Evolutionary conservation across 2,329 filamentous ascomycete species (phyloP).

Genomic region (Parastagonospora avenae): DNA sequence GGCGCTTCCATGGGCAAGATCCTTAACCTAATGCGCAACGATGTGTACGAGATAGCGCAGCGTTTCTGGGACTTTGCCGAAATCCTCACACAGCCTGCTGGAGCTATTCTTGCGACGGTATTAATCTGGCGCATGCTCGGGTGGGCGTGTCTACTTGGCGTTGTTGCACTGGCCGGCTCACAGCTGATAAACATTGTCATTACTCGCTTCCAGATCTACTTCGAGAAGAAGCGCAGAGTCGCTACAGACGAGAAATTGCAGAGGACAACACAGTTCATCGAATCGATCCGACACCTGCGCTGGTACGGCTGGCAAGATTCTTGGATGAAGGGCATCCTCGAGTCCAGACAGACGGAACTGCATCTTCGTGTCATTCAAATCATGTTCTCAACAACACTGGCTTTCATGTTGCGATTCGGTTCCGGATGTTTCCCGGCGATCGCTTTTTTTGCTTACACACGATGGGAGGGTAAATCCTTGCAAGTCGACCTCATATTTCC

Average conservation of each 20-base stretch:
- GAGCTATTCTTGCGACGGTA: constrained; percentile 73
- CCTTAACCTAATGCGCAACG: constrained; percentile 81
- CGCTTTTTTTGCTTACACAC: constrained; percentile 81
- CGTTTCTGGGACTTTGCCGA: constrained; percentile 84
- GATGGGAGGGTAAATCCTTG: constrained; percentile 69
- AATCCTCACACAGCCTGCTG: constrained; percentile 77
- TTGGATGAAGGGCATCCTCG: constrained; percentile 73
- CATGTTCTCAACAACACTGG: constrained; percentile 67
- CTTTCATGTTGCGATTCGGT: constrained; percentile 71
- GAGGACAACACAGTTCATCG: constrained; percentile 82
- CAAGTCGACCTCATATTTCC: constrained; percentile 86
- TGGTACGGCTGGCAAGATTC: constrained; percentile 84
- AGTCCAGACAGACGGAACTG: constrained; percentile 70
- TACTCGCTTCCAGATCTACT: constrained; percentile 68
- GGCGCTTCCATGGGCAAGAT: constrained; percentile 89
- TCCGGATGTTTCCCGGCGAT: constrained; percentile 78
- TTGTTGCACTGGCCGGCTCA: constrained; percentile 70
- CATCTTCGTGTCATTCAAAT: constrained; percentile 67
- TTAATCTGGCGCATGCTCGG: constrained; percentile 81
- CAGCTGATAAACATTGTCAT: constrained; percentile 72
- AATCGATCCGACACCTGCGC: constrained; percentile 78
- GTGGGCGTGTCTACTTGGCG: constrained; percentile 75
- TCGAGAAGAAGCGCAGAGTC: constrained; percentile 72
- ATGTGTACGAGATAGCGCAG: constrained; percentile 82
- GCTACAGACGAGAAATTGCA: constrained; percentile 81